A percentile compares a stretch with the other conserved stretches of the same genome.
These are phyloP conservation scores for Sphagnum fallax DNA, from an alignment of 228 moss, liverwort and hornwort species.

Conservation along the genomic window DNA sequence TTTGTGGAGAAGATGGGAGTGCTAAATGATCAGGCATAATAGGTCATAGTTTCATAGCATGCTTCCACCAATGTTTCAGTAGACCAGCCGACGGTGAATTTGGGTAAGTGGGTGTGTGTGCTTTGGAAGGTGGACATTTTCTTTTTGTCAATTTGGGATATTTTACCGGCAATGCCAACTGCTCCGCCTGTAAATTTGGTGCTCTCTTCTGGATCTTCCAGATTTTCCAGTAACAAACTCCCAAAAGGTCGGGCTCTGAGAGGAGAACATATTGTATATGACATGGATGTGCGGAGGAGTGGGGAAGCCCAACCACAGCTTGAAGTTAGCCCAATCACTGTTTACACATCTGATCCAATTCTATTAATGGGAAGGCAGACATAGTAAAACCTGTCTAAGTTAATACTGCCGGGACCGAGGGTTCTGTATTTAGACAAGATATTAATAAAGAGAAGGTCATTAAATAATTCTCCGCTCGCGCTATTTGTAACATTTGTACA, in stretches of 20 bases:
- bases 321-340: slow-evolving; percentile 56
- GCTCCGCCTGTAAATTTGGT: slow-evolving; percentile 54
- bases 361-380: slow-evolving; percentile 51
- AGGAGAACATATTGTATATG: slow-evolving; percentile 42
- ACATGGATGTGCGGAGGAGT: slow-evolving; percentile 40
- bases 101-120: slow-evolving; percentile 20
- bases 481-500: too few relatives aligned
- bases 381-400: too few relatives aligned
- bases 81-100: slow-evolving; percentile 22
- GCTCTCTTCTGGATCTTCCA: slow-evolving; percentile 13
- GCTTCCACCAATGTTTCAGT: slow-evolving; percentile 23
- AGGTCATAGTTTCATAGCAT: slow-evolving; percentile 28
- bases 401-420: too few relatives aligned
- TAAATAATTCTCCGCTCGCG: too few relatives aligned
- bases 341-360: slow-evolving; percentile 48
- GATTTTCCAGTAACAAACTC: slow-evolving; percentile 32
- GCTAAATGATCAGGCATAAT: slow-evolving; percentile 35
- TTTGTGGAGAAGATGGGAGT: slow-evolving; percentile 93
- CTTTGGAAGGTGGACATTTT: too few relatives aligned
- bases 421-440: too few relatives aligned
- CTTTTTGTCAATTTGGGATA: too few relatives aligned
- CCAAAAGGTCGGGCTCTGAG: slow-evolving; percentile 34
- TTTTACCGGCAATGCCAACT: slow-evolving; percentile 20
- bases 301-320: slow-evolving; percentile 59
- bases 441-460: too few relatives aligned